phyloP scores from a whole-genome alignment of 768 basidiomycete genomes.

The Astraeus odoratus region DNA sequence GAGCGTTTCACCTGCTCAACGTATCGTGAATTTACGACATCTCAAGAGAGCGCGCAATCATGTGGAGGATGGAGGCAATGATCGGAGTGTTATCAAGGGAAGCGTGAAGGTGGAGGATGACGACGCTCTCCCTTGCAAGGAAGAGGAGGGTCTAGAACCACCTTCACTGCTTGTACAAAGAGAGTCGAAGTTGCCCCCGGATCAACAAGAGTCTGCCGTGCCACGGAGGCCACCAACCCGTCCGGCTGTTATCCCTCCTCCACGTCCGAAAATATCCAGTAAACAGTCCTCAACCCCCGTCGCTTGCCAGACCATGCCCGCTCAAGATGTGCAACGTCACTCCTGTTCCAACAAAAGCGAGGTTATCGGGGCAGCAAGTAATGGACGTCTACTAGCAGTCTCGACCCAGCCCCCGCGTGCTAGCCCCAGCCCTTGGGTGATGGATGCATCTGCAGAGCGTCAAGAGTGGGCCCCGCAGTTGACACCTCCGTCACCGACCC shows the following conservation, averaged over 20 bases:
- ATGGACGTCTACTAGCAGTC: slow-evolving; percentile 1
- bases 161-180: not conserved
- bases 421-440: slow-evolving; percentile 5
- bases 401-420: not conserved
- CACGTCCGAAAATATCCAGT: slow-evolving; percentile 13
- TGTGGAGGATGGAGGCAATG: slow-evolving; percentile 20
- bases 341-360: not conserved
- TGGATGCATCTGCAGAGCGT: slow-evolving; percentile 5
- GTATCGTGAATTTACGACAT: slow-evolving; percentile 25
- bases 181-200: not conserved
- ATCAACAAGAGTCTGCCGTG: not conserved
- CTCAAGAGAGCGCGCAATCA: slow-evolving; percentile 20
- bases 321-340: not conserved
- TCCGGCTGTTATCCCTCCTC: slow-evolving; percentile 18
- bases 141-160: slow-evolving; percentile 13
- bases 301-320: not conserved
- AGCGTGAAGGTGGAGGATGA: slow-evolving; percentile 19
- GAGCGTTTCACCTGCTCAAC: slow-evolving; percentile 20
- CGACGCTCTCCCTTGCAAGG: slow-evolving; percentile 1
- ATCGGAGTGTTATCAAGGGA: slow-evolving; percentile 19
- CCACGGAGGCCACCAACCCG: slow-evolving; percentile 9
- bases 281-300: slow-evolving; percentile 4
- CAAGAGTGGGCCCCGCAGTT: slow-evolving; percentile 4
- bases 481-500: not conserved
- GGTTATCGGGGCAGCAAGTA: not conserved